These are phyloP conservation scores for Trichoderma breve DNA, from an alignment of 2,329 filamentous ascomycete species.

Conservation along the genomic window DNA sequence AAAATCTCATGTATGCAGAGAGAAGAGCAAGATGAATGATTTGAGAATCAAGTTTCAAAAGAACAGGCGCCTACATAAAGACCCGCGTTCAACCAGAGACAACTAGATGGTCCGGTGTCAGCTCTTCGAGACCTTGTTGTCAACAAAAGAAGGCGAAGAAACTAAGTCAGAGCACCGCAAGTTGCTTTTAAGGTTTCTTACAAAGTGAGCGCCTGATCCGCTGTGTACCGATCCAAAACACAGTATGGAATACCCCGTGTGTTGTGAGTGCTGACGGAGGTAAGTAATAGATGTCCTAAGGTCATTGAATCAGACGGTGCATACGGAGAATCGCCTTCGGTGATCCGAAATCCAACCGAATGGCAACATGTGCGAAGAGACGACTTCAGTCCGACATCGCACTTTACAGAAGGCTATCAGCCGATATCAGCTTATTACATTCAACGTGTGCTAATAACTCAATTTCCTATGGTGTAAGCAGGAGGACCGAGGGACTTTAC, in stretches of 20 bases:
- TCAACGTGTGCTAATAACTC: neutral
- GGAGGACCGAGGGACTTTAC: neutral
- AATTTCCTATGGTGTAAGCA: neutral
- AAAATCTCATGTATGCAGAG: neutral
- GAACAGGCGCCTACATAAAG: neutral
- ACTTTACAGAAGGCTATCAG: neutral
- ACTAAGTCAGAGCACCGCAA: neutral
- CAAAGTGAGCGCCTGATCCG: neutral
- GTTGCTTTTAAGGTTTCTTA: neutral
- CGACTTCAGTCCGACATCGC: neutral
- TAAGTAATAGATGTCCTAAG: too few species aligned
- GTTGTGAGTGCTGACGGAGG: too few species aligned
- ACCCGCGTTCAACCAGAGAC: neutral
- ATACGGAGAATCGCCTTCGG: neutral
- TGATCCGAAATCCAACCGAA: conserved; percentile 1
- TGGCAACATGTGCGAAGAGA: neutral
- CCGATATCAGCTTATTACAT: neutral
- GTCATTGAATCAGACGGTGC: neutral
- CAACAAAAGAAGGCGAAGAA: neutral
- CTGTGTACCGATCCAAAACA: neutral
- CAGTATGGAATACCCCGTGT: neutral
- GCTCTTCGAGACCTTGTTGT: too few species aligned
- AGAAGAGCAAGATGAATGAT: neutral
- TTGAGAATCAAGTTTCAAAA: neutral
- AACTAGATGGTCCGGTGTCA: neutral